Conservation (phyloP, 257 asterid genomes). For the Jasminum sambac region DNA sequence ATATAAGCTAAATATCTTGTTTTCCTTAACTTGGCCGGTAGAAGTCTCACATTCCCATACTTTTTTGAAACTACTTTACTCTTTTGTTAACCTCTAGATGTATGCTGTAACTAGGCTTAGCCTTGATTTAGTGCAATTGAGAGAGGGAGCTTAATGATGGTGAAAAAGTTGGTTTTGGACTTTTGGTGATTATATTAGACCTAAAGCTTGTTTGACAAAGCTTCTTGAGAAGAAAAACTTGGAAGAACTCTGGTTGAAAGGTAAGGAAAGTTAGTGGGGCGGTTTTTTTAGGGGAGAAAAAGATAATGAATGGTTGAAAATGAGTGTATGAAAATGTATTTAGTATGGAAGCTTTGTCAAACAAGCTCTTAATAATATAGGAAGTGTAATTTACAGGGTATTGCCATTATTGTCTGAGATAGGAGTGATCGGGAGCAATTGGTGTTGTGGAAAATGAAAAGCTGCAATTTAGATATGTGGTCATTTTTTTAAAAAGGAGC, state of each 20-base stretch:
- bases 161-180: neutral
- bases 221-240: no score
- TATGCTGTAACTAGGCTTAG: conserved; percentile 1
- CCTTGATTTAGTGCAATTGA: neutral
- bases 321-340: no score
- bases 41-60: conserved; percentile 1
- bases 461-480: no score
- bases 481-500: no score
- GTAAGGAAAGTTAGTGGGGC: no score
- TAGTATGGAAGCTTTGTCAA: no score
- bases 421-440: no score
- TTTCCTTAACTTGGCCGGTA: neutral
- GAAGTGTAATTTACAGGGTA: neutral
- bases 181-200: no score
- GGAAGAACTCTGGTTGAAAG: no score
- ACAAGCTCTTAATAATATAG: neutral
- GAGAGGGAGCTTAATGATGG: neutral
- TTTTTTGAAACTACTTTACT: conserved; percentile 7
- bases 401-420: neutral
- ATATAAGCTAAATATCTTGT: neutral
- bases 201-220: neutral
- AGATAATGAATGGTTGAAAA: no score
- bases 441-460: neutral
- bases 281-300: no score
- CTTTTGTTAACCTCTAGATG: neutral